Evolutionary conservation across 2,329 filamentous ascomycete species (phyloP), one percentile per base, ranked within the genome.

Genomic region (Remersonia thermophila): DNA sequence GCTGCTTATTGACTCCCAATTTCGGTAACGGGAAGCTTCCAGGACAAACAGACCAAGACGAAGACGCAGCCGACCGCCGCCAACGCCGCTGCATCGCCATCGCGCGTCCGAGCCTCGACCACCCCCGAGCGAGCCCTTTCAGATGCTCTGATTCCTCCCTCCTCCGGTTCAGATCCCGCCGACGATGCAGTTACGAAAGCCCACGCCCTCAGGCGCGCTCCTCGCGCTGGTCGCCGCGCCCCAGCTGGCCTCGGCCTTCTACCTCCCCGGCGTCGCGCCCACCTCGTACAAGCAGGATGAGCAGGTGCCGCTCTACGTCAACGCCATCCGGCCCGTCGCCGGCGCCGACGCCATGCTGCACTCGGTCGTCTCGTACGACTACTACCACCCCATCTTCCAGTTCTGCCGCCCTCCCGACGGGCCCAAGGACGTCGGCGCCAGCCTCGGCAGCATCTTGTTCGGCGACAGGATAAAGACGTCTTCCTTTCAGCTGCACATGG

Each of bases 401-500:
- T 94, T 95, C 66, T 98, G 91, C 60, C 64, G 72, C 49, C 91
- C 89, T 2, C 64, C 81, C 38, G 77, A 69, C 42, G 84, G 84
- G 2, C 78, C 86, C 7, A 60, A 87, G 55, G 73, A 82, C 63
- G 76, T 93, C 15, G 79, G 83, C 28, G 91, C 95, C 62, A 91
- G 83, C 46, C 61, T 98, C 45, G 91, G 91, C 16, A 95, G 89
- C 66, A 98, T 98, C 55, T 62, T 98, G 35, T 98, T 98, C 51
- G 91, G 91, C 48, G 91, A 98, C 62, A 77, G 91, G 38, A 98
- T 98, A 63, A 85, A 85, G 63, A 93, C 85, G n/a, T 96, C 89
- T 26, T 84, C 89, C 0, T 94, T 93, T 54, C 77, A 94, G 54
- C 66, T 96, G 42, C 73, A 76, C 47, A 95, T 98, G 87, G 76